Conservation (phyloP, 2,329 filamentous ascomycete genomes). For the Bipolaris cookei region DNA sequence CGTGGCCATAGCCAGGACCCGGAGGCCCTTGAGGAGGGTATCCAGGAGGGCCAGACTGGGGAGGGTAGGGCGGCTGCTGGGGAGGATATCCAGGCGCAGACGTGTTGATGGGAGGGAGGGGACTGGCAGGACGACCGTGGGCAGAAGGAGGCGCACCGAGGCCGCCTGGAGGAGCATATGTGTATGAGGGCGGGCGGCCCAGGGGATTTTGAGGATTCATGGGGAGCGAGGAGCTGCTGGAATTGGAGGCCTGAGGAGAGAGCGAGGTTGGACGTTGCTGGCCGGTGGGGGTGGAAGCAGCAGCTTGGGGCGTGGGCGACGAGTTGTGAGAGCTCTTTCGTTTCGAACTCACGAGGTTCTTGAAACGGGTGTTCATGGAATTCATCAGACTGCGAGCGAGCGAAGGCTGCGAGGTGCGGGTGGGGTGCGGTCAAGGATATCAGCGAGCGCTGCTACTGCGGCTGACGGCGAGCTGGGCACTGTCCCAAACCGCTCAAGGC, state of each 20-base stretch:
- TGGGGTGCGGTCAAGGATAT: constrained; percentile 36
- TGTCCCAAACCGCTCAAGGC: constrained; percentile 23
- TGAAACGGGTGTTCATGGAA: constrained; percentile 80
- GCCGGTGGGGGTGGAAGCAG: constrained; percentile 48
- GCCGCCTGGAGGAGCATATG: constrained; percentile 56
- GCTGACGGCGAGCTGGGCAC: constrained; percentile 40
- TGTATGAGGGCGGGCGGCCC: constrained; percentile 69
- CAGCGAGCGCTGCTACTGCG: constrained; percentile 31
- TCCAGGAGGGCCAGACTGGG: constrained; percentile 49
- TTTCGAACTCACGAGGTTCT: constrained; percentile 82
- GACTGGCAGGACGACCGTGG: constrained; percentile 59
- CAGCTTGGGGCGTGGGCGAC: constrained; percentile 36
- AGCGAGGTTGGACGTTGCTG: constrained; percentile 48
- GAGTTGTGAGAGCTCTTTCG: constrained; percentile 67
- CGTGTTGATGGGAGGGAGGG: constrained; percentile 64
- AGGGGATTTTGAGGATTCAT: constrained; percentile 63
- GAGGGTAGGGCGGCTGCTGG: constrained; percentile 50
- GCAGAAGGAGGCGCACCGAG: constrained; percentile 45
- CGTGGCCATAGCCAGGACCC: constrained; percentile 37
- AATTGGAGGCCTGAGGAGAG: constrained; percentile 49
- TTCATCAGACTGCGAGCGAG: constrained; percentile 62
- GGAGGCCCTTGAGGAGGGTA: constrained; percentile 49
- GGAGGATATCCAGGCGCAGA: constrained; percentile 54
- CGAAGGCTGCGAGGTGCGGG: constrained; percentile 28
- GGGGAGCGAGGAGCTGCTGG: constrained; percentile 51